These are phyloP conservation scores for Leccinum subtestaceum DNA, from an alignment of 768 basidiomycete genomes.

Conservation along the genomic window DNA sequence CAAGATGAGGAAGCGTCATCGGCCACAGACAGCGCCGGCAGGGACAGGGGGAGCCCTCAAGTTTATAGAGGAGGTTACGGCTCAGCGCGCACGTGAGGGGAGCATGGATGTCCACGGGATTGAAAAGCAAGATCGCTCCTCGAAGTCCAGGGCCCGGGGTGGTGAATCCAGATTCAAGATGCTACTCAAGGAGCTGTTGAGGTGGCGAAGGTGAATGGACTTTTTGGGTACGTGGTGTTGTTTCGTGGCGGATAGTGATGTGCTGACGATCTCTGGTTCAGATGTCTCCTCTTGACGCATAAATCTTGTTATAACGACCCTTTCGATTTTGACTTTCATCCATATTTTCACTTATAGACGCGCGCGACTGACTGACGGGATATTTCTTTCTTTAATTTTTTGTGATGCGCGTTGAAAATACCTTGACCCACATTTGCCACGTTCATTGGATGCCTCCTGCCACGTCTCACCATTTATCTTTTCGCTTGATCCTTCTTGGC, in stretches of 20 bases:
- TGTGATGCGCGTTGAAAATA: conserved; percentile 4
- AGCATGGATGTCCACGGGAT: neutral
- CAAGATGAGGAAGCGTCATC: conserved; percentile 9
- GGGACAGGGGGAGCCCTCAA: conserved; percentile 11
- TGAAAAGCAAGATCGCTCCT: neutral
- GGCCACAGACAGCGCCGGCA: conserved; percentile 28
- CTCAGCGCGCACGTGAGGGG: conserved; percentile 2
- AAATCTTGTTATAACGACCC: neutral
- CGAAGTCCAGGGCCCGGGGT: neutral
- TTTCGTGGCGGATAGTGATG: neutral
- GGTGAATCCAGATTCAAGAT: conserved; percentile 17
- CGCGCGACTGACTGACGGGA: neutral
- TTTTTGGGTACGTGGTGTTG: conserved; percentile 4
- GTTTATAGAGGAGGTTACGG: conserved; percentile 14
- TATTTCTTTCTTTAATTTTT: neutral
- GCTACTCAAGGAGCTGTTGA: conserved; percentile 19
- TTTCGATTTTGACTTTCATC: neutral
- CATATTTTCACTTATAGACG: neutral
- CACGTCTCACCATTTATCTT: neutral
- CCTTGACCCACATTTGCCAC: neutral
- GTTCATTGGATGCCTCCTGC: neutral
- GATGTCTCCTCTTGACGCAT: neutral
- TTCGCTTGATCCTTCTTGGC: neutral
- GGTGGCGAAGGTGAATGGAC: conserved; percentile 6
- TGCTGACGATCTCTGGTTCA: conserved; percentile 1